Evolutionary conservation across 75 land plant genomes (phyloP).

Genomic region (Isoetes taiwanensis): DNA sequence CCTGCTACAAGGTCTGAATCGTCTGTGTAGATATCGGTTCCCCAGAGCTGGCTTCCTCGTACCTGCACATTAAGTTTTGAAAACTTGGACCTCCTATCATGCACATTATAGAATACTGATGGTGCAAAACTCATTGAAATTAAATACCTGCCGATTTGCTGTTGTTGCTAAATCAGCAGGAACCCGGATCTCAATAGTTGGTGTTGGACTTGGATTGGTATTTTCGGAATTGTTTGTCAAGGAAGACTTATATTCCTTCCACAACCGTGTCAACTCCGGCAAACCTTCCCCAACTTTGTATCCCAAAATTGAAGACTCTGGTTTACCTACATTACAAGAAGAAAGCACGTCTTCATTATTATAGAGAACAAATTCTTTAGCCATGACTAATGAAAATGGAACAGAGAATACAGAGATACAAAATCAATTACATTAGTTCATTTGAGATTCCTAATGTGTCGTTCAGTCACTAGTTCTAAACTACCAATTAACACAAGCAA

Average conservation of each 20-base stretch:
- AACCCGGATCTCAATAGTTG: slow-evolving; percentile 72
- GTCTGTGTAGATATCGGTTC: slow-evolving; percentile 94
- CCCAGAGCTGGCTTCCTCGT: slow-evolving; percentile 91
- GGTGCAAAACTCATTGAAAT: not conserved
- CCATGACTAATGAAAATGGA: not conserved
- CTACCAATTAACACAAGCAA: no score
- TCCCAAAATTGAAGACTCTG: slow-evolving; percentile 46
- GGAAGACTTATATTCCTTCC: slow-evolving; percentile 62
- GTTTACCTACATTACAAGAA: slow-evolving; percentile 27
- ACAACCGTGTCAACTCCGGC: slow-evolving; percentile 71
- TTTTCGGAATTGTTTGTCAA: slow-evolving; percentile 25
- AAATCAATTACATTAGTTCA: not conserved
- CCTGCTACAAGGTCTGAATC: slow-evolving; percentile 99
- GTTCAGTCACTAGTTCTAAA: no score
- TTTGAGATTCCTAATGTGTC: no score
- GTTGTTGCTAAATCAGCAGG: slow-evolving; percentile 91
- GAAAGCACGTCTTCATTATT: not conserved
- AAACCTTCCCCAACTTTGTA: slow-evolving; percentile 91
- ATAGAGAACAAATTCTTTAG: not conserved
- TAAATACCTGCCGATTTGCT: slow-evolving; percentile 73
- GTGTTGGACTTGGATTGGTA: slow-evolving; percentile 19
- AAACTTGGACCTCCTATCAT: not conserved
- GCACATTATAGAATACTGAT: not conserved
- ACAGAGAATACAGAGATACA: not conserved
- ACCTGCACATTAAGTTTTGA: slow-evolving; percentile 38